Evolutionary conservation across 1,139 yeast genomes (phyloP), one percentile per base, ranked within the genome.

Genomic region (Magnusiomyces suaveolens): DNA sequence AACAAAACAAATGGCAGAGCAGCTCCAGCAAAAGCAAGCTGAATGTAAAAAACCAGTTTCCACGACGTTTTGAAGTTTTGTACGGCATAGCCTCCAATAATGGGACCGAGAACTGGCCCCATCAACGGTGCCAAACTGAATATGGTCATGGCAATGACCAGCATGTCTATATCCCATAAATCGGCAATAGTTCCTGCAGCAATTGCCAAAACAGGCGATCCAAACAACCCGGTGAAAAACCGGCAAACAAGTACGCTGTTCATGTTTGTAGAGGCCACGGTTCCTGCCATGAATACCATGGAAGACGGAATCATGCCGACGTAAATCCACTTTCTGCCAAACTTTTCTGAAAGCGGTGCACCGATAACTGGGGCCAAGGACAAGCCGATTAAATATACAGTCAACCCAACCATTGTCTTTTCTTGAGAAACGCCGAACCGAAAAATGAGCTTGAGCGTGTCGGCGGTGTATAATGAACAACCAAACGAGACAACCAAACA

Each of bases 321-420:
- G 66, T 85, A 85, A 50, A 84, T 78, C 56, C 79, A 74, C 63
- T 81, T 79, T 63, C 94, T 77, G 43, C 95, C 94, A 60, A 80
- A 75, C n/a, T 83, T 66, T 69, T 85, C 94, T 20, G 89, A 82
- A 48, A 84, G 67, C 29, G 94, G 94, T 8, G 90, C 89, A n/a
- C 86, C 83, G 52, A 84, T 60, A 16, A 83, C 80, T 0, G 92
- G 92, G 6, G 88, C 88, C 58, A 80, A 68, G 0, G 89, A 84
- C 53, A 85, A 74, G 18, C 95, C 94, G 51, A 85, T 56, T 56
- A 86, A 69, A 65, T 85, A 86, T 60, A 85, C 78, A 0, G 92
- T 80, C 58, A 85, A 74, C 10, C 92, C 94, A 0, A 86, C 71
- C 39, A 84, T 65, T 20, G 79, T 82, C 6, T 33, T 12, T 18